These are phyloP conservation scores for Phaeosphaeria sp. DNA, from an alignment of 2,329 filamentous ascomycete species.

Conservation along the genomic window DNA sequence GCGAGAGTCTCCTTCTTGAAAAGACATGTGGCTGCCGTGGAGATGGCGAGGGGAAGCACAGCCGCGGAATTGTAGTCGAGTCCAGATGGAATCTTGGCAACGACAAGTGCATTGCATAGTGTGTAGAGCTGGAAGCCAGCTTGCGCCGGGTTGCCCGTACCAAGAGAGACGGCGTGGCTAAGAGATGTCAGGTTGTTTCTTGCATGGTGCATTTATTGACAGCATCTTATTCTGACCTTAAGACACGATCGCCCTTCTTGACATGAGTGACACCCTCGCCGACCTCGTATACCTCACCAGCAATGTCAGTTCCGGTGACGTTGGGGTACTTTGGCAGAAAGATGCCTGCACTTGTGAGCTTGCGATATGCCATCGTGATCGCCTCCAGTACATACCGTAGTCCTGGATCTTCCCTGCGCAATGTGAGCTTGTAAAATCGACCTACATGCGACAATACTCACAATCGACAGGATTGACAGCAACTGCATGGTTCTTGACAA, in stretches of 20 bases:
- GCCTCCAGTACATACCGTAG: constrained; percentile 21
- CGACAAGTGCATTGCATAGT: constrained; percentile 31
- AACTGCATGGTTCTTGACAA: constrained; percentile 43
- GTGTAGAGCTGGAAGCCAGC: constrained; percentile 48
- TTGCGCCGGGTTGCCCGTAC: constrained; percentile 26
- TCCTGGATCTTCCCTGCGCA: constrained; percentile 42
- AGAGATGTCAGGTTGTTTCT: not conserved
- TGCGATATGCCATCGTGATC: not conserved
- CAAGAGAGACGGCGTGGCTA: constrained; percentile 37
- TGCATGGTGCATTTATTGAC: not conserved
- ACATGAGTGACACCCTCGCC: constrained; percentile 55
- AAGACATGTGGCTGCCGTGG: constrained; percentile 53
- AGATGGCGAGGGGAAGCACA: constrained; percentile 54
- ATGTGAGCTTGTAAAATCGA: constrained; percentile 7
- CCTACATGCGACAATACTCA: constrained; percentile 8
- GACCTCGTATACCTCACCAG: constrained; percentile 56
- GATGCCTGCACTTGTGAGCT: constrained; percentile 25
- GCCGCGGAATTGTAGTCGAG: constrained; percentile 48
- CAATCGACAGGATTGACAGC: constrained; percentile 45
- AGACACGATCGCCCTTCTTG: constrained; percentile 54
- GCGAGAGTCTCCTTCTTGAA: constrained; percentile 50
- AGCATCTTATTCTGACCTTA: constrained; percentile 32
- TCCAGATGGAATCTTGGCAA: constrained; percentile 48
- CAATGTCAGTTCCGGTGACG: constrained; percentile 52
- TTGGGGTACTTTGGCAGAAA: constrained; percentile 45